These are phyloP conservation scores for Sindora glabra DNA, from an alignment of 306 rosid species.

Conservation along the genomic window DNA sequence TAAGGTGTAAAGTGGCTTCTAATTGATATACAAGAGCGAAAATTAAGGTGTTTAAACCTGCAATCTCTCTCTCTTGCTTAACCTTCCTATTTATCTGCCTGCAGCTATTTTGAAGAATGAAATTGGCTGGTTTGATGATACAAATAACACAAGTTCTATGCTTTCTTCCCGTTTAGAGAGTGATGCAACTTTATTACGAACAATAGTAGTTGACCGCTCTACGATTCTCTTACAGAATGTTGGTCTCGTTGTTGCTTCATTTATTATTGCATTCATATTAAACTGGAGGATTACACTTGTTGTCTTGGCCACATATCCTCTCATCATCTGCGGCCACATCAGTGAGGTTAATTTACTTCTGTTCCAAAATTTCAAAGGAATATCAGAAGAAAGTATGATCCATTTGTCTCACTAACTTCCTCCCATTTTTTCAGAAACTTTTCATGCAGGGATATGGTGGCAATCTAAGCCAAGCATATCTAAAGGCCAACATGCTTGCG, in stretches of 20 bases:
- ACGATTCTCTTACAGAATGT: conserved; percentile 80
- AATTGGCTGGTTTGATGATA: conserved; percentile 92
- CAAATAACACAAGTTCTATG: conserved; percentile 77
- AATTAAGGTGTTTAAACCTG: not conserved
- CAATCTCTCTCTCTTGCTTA: not conserved
- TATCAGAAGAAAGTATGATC: not conserved
- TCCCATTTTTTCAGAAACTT: conserved; percentile 58
- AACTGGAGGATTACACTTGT: conserved; percentile 94
- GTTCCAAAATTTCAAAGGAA: not conserved
- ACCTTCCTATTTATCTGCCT: conserved; percentile 3
- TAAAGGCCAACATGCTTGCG: conserved; percentile 88
- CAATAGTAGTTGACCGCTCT: conserved; percentile 81
- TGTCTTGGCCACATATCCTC: conserved; percentile 84
- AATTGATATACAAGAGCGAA: too few relatives aligned
- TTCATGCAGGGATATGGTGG: conserved; percentile 96
- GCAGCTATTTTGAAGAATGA: conserved; percentile 93
- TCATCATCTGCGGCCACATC: conserved; percentile 86
- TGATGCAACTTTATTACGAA: conserved; percentile 69
- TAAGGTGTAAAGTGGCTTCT: too few relatives aligned
- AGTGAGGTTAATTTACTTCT: conserved; percentile 65
- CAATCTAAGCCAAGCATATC: conserved; percentile 92
- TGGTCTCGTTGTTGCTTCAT: conserved; percentile 73
- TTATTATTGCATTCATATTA: conserved; percentile 75
- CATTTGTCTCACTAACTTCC: not conserved
- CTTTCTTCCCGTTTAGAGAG: conserved; percentile 82